Evolutionary conservation across 2,329 filamentous ascomycete species (phyloP).

Genomic region (Dactylellina haptotyla): DNA sequence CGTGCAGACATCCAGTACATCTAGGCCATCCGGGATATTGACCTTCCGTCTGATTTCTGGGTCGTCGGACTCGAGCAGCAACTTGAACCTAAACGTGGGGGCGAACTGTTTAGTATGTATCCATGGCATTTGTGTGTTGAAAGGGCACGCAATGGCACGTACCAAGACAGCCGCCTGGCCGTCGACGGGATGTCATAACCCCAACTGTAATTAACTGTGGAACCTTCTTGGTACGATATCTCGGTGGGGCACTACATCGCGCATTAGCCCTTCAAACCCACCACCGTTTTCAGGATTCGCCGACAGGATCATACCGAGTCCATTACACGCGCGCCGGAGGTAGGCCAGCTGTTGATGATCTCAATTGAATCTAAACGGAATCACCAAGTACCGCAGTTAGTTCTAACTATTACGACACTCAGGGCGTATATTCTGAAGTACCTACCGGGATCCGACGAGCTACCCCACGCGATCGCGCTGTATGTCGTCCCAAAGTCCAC

Average conservation of each 20-base stretch:
- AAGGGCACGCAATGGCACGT: conserved; percentile 15
- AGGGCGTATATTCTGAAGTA: neutral
- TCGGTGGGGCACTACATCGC: conserved; percentile 51
- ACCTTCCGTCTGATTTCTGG: conserved; percentile 40
- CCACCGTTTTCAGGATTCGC: neutral
- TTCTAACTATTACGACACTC: too few relatives aligned
- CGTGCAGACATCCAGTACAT: conserved; percentile 54
- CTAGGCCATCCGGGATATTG: conserved; percentile 54
- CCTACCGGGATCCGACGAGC: conserved; percentile 50
- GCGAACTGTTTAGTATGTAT: conserved; percentile 4
- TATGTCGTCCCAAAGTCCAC: conserved; percentile 56
- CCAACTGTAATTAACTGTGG: conserved; percentile 54
- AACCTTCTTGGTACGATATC: conserved; percentile 55
- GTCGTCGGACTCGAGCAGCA: conserved; percentile 55
- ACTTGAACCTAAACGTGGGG: conserved; percentile 43
- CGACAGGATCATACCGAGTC: conserved; percentile 44
- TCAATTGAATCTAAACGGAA: conserved; percentile 47
- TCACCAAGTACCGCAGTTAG: too few relatives aligned
- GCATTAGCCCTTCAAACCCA: neutral
- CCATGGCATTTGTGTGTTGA: conserved; percentile 16
- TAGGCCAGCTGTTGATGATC: conserved; percentile 56
- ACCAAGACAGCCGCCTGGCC: conserved; percentile 54
- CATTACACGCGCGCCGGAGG: conserved; percentile 53
- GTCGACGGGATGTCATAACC: conserved; percentile 56
- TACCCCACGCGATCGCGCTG: conserved; percentile 55